Evolutionary conservation across 768 basidiomycete species (phyloP).

Genomic region (Epithele typhae): DNA sequence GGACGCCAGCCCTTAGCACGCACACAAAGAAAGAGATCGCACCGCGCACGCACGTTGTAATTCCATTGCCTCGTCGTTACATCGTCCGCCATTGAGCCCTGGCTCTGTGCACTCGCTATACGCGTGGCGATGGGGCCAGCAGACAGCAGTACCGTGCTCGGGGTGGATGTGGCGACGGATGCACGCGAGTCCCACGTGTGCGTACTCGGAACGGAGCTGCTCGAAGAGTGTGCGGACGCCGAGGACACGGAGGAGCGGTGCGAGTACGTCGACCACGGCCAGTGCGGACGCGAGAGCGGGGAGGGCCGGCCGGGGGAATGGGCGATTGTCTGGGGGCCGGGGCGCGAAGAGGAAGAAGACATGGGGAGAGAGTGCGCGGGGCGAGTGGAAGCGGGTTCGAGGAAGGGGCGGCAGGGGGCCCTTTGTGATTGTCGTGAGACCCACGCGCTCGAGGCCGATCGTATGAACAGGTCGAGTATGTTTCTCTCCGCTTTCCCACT

Average conservation of each 20-base stretch:
- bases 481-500: too few species aligned
- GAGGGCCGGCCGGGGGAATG: conserved; percentile 36
- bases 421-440: too few species aligned
- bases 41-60: conserved; percentile 55
- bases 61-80: conserved; percentile 60
- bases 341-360: conserved; percentile 6
- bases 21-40: background rate
- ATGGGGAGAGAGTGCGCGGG: too few species aligned
- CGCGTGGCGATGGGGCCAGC: conserved; percentile 8
- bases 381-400: too few species aligned
- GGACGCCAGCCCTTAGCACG: background rate
- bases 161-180: conserved; percentile 19
- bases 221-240: conserved; percentile 23
- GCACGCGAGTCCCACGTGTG: conserved; percentile 23
- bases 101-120: conserved; percentile 11
- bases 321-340: conserved; percentile 5
- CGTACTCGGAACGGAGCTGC: conserved; percentile 17
- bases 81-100: conserved; percentile 27
- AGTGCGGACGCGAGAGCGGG: conserved; percentile 50
- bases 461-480: too few species aligned
- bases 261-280: conserved; percentile 48
- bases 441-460: too few species aligned
- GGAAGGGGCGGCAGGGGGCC: too few species aligned
- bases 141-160: conserved; percentile 19
- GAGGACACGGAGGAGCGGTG: conserved; percentile 31